These are phyloP conservation scores for Phlegmacium glaucopus DNA, from an alignment of 768 basidiomycete species.

Conservation along the genomic window DNA sequence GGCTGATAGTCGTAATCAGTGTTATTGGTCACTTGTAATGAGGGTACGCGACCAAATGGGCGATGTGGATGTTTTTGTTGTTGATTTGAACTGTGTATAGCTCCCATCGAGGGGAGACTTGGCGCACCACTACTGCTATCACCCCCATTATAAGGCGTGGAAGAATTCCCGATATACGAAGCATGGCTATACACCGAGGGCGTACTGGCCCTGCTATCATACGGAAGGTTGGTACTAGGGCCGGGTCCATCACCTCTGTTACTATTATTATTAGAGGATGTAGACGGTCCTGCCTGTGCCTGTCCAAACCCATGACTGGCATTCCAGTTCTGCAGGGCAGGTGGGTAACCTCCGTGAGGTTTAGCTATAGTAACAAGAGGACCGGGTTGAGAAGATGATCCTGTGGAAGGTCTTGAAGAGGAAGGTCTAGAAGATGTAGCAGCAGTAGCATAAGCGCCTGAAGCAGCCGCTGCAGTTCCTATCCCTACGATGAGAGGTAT, in stretches of 20 bases:
- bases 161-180: neutral
- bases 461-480: conserved; percentile 12
- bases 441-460: conserved; percentile 3
- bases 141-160: neutral
- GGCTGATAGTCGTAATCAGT: conserved; percentile 20
- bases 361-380: conserved; percentile 14
- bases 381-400: conserved; percentile 36
- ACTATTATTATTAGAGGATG: too few relatives aligned
- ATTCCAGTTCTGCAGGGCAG: conserved; percentile 17
- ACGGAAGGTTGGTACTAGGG: conserved; percentile 3
- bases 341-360: conserved; percentile 2
- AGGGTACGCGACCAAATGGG: neutral
- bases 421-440: conserved; percentile 18
- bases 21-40: conserved; percentile 28
- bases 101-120: neutral
- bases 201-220: conserved; percentile 9
- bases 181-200: conserved; percentile 4
- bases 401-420: conserved; percentile 44
- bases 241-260: neutral
- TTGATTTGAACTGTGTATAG: neutral
- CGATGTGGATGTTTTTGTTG: conserved; percentile 2
- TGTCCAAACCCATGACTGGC: conserved; percentile 10
- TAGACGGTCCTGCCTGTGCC: conserved; percentile 13
- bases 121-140: neutral
- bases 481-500: conserved; percentile 22